Base-by-base conservation (phyloP, 768 basidiomycete genomes). In the Russula dissimulans region DNA sequence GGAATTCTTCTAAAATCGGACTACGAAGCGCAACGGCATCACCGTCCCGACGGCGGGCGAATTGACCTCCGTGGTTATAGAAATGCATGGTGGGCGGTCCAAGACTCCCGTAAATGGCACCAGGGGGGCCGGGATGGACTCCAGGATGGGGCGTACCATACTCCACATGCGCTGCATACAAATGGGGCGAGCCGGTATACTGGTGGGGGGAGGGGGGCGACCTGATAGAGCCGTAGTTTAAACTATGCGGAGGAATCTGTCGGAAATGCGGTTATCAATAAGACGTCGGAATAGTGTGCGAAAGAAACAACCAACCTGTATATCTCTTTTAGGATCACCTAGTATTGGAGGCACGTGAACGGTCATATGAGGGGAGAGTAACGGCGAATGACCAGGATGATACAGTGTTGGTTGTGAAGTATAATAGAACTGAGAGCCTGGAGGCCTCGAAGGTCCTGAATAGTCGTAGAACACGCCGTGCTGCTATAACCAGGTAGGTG, bases 1-100 rank as follows among this genome's bases (percentile, higher is more conserved):
- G 82, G 71, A 95, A 97, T 60, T 94, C 90, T 57, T 95, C 91
- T 54, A 97, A 72, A 42, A 90, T 67, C 9, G 85, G 78, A 70
- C 89, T 93, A 54, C 89, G 81, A 60, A 83, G 68, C 14, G 77
- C 71, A 5, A 70, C 61, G 0, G 74, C 59, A 8, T 65, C 70
- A 38, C 72, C 70, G 36, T 79, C 79, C 18, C 73, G 72, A 44
- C 79, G 81, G 38, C 81, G 80, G 36, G 70, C 70, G 18, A 75
- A 74, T 51, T 80, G 80, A 52, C 74, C 60, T 11, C 66, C 68
- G 31, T 76, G 78, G 10, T 61, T 61, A 51, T 68, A 66, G 39
- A 61, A 44, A n/a, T 58, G 57, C 57, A 65, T 58, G 22, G 59
- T 29, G 48, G 55, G 68, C 39, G 58, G 63, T 43, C 62, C 57